Evolutionary conservation across 2,329 filamentous ascomycete genomes (phyloP), one percentile per base, ranked within the genome.

Genomic region (Lasiodiplodia sp.): DNA sequence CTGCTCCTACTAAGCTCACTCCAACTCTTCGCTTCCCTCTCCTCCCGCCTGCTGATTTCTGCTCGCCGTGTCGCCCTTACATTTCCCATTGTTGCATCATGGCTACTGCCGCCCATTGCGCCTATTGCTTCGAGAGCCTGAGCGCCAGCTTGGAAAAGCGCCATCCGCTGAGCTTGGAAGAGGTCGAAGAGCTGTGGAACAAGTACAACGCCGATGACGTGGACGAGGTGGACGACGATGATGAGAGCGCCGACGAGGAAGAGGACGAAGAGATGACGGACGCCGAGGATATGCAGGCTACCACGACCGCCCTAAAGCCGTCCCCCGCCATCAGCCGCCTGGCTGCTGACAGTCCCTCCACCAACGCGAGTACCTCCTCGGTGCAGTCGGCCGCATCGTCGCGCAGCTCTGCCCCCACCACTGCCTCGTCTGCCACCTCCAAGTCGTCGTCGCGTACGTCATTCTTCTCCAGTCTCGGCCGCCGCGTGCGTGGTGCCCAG

Each of bases 41-140:
- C 37, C n/a, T 38, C 16, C 25, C n/a, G 34, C 31, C 60, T 40
- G 38, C 52, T 60, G 28, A 49, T 52, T 37, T 34, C 28, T 21
- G 31, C n/a, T 21, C 21, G 28, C 55, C 28, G 40, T 44, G 55
- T 51, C 65, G 37, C 51, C 31, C 11, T 34, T 34, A 52, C 34
- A 8, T 51, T 38, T 52, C 65, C 16, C 28, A 44, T 38, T 31
- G 18, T 44, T 21, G 34, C 55, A 72, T 55, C 66, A 98, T 98
- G 95, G 95, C 96, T 60, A 91, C 91, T 68, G 82, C 88, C 74
- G 91, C 90, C 69, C 95, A 98, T 81, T 97, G 94, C 81, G 89
- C 95, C 76, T 94, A 91, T 81, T 97, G 94, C 84, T 98, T 99
- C 85, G 96, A 99, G 82, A 86, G 86, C 51, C 89, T 99, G 47